A percentile compares a stretch with the other conserved stretches of the same genome.
Conservation (phyloP, 2,329 filamentous ascomycete species). For the Penicillium freii region DNA sequence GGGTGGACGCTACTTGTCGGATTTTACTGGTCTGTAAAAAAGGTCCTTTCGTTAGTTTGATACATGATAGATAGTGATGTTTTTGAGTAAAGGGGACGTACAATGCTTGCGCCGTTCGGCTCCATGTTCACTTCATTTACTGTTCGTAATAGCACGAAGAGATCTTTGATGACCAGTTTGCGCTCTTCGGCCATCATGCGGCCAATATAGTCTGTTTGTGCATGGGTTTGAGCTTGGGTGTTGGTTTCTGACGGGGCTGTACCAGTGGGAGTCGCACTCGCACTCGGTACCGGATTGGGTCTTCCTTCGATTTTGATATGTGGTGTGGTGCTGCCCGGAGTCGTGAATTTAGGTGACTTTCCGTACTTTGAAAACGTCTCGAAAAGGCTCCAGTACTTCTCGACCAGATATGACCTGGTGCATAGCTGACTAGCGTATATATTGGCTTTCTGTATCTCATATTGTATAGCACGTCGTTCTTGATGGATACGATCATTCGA, state of each 20-base stretch:
- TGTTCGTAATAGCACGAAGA: constrained; percentile 70
- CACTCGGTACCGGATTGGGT: constrained; percentile 4
- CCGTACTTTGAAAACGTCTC: constrained; percentile 55
- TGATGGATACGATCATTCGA: constrained; percentile 30
- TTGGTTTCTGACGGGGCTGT: constrained; percentile 15
- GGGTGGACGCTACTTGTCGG: constrained; percentile 75
- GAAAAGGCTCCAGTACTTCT: constrained; percentile 77
- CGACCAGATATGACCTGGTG: constrained; percentile 79
- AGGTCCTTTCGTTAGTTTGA: not conserved
- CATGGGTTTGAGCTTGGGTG: constrained; percentile 35
- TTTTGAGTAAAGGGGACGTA: constrained; percentile 41
- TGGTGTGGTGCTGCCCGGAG: constrained; percentile 9
- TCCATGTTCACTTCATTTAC: constrained; percentile 86
- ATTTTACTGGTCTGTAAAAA: constrained; percentile 71
- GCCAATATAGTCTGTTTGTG: constrained; percentile 52
- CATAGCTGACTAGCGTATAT: constrained; percentile 79
- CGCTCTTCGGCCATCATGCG: constrained; percentile 70
- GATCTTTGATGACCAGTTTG: constrained; percentile 75
- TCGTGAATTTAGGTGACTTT: constrained; percentile 15
- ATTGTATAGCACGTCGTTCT: constrained; percentile 57
- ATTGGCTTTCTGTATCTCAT: constrained; percentile 89
- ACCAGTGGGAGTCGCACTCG: not conserved
- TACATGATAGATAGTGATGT: not conserved
- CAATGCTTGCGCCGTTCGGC: constrained; percentile 63
- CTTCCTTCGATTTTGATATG: constrained; percentile 23